phyloP scores from a whole-genome alignment of 108 stramenopile genomes.

The Nitzschia inconspicua region DNA sequence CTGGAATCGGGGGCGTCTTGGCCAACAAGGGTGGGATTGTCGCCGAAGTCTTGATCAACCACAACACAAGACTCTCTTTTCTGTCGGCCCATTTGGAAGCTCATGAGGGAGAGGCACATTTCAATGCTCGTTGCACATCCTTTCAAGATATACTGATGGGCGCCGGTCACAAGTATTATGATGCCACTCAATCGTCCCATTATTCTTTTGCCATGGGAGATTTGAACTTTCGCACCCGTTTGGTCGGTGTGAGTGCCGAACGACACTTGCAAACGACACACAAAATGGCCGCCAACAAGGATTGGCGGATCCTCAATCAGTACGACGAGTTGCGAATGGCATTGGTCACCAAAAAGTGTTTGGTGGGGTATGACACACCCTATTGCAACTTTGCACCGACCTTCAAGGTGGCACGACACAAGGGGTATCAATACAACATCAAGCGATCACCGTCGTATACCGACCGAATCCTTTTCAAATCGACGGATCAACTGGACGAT shows the following conservation, averaged over 20 bases:
- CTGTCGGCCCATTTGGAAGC: conserved; percentile 60
- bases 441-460: conserved; percentile 79
- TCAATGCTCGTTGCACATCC: conserved; percentile 31
- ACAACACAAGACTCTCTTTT: conserved; percentile 45
- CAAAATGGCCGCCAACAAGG: conserved; percentile 22
- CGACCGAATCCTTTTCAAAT: conserved; percentile 80
- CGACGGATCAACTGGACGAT: conserved; percentile 44
- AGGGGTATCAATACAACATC: conserved; percentile 58
- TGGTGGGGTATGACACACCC: conserved; percentile 55
- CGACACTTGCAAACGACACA: conserved; percentile 19
- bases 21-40: conserved; percentile 74
- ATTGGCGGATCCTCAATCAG: conserved; percentile 48
- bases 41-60: conserved; percentile 42
- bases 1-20: conserved; percentile 43
- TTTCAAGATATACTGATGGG: conserved; percentile 44
- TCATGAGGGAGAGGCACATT: conserved; percentile 55
- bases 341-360: conserved; percentile 39
- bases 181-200: conserved; percentile 48
- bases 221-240: conserved; percentile 54
- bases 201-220: conserved; percentile 64
- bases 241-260: conserved; percentile 23
- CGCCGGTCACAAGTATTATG: conserved; percentile 29
- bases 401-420: conserved; percentile 65
- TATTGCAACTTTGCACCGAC: conserved; percentile 81
- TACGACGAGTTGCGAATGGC: conserved; percentile 52